These are phyloP conservation scores for Ilyonectria robusta DNA, from an alignment of 2,329 filamentous ascomycete species.

Conservation along the genomic window DNA sequence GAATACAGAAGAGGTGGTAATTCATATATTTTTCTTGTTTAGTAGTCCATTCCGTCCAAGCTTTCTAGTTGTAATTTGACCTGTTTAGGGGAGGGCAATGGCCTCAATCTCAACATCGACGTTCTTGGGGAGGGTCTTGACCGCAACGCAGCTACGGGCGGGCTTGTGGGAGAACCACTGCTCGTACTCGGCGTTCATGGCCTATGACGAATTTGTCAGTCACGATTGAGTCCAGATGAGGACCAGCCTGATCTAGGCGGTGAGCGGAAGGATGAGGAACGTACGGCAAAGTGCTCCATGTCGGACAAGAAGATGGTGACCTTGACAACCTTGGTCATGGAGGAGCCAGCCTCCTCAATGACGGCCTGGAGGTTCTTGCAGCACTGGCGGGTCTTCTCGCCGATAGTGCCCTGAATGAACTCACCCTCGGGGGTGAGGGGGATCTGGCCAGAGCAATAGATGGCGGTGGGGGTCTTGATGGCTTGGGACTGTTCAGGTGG, in stretches of 20 bases:
- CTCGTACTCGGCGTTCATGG: constrained; percentile 89
- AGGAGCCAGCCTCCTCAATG: constrained; percentile 84
- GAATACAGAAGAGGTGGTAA: background rate
- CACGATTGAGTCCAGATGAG: background rate
- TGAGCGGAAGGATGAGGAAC: constrained; percentile 37
- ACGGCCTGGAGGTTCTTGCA: constrained; percentile 88
- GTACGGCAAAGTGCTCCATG: constrained; percentile 86
- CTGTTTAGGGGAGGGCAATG: constrained; percentile 76
- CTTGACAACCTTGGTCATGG: constrained; percentile 87
- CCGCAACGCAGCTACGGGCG: constrained; percentile 90
- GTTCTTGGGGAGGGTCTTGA: constrained; percentile 88
- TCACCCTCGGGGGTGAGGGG: constrained; percentile 72
- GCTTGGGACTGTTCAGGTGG: constrained; percentile 69
- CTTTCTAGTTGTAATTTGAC: constrained; percentile 3
- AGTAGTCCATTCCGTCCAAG: background rate
- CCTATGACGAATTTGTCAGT: constrained; percentile 52
- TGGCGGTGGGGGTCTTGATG: constrained; percentile 75
- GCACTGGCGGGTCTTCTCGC: constrained; percentile 73
- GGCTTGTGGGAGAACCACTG: constrained; percentile 89
- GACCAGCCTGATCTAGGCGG: background rate
- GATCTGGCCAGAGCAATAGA: constrained; percentile 82
- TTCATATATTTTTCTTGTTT: constrained; percentile 3
- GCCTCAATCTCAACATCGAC: constrained; percentile 93
- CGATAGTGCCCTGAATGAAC: constrained; percentile 71
- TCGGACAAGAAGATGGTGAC: constrained; percentile 92